Evolutionary conservation across 169 alveolate species (phyloP), one percentile per base, ranked within the genome.

Genomic region (Plasmodium knowlesi): DNA sequence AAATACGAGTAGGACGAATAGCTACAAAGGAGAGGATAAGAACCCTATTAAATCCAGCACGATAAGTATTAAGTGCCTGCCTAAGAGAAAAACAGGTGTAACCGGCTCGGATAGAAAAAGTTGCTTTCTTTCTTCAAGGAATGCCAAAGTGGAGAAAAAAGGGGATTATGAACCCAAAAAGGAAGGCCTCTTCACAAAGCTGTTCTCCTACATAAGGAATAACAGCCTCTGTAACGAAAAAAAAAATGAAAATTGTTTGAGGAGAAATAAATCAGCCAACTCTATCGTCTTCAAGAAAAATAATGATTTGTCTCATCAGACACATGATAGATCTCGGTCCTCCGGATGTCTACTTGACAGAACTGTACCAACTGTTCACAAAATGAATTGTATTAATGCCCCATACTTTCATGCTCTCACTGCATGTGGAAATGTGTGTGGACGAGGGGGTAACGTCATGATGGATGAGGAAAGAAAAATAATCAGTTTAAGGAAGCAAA

Each of bases 221-320:
- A 73, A 85, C 50, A 85, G 93, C 78, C 67, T 85, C n/a, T 73
- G 84, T 50, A 85, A 85, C 57, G 93, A 85, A 85, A 85, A 73
- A 46, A 85, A 83, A 71, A 19, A 85, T 74, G 61, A 14, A 2
- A 76, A 73, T 39, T 46, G 61, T 85, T 28, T 72, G 19, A 85
- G 80, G 61, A 72, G 93, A 46, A 34, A 85, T 50, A 85, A 85
- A 43, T 85, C 93, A 57, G 30, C 80, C 6, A 70, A 46, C n/a
- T 83, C 78, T 46, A n/a, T n/a, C 25, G 37, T 16, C 22, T 74
- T 46, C 5, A 32, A 9, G 30, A 30, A 50, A 16, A 85, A 85
- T 14, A 14, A 37, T 10, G 25, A 50, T 28, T 34, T 34, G 19
- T 37, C 54, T n/a, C 10, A 43, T 6, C 85, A 43, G 14, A n/a